phyloP scores from a whole-genome alignment of 345 rosid genomes.

The Erysimum cheiranthoides region DNA sequence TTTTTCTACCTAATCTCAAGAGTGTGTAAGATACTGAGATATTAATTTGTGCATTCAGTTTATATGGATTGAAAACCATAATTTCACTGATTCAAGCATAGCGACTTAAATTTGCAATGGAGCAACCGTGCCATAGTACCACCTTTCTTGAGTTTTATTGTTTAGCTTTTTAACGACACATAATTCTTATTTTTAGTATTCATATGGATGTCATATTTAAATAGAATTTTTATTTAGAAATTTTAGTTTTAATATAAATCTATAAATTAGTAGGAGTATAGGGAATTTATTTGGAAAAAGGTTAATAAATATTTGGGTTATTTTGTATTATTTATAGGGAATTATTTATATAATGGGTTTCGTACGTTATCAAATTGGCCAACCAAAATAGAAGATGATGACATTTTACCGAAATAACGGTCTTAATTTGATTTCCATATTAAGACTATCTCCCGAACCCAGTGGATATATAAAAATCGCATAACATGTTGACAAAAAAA shows the following conservation, averaged over 20 bases:
- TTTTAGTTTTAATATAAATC: background rate
- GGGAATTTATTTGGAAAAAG: slow-evolving; percentile 1
- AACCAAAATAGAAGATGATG: slow-evolving; percentile 26
- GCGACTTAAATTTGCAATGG: background rate
- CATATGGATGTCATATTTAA: background rate
- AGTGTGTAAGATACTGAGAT: too few species aligned
- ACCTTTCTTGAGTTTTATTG: background rate
- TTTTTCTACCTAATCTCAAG: background rate
- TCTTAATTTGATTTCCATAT: slow-evolving; percentile 33
- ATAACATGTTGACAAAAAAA: slow-evolving; percentile 7
- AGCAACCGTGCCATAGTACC: background rate
- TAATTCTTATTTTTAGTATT: background rate
- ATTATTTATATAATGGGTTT: slow-evolving; percentile 9
- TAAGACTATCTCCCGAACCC: background rate
- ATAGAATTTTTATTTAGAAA: background rate
- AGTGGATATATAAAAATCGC: background rate
- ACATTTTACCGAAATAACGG: slow-evolving; percentile 35
- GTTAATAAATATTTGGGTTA: background rate
- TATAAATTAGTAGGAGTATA: background rate
- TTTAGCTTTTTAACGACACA: background rate
- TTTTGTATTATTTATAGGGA: background rate
- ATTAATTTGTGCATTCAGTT: too few species aligned
- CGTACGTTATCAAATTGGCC: slow-evolving; percentile 16
- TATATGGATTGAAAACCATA: too few species aligned
- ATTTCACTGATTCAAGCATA: too few species aligned